A percentile compares a stretch with the other conserved stretches of the same genome.
Conservation (phyloP, 441 rosid genomes). For the Melastoma candidum region DNA sequence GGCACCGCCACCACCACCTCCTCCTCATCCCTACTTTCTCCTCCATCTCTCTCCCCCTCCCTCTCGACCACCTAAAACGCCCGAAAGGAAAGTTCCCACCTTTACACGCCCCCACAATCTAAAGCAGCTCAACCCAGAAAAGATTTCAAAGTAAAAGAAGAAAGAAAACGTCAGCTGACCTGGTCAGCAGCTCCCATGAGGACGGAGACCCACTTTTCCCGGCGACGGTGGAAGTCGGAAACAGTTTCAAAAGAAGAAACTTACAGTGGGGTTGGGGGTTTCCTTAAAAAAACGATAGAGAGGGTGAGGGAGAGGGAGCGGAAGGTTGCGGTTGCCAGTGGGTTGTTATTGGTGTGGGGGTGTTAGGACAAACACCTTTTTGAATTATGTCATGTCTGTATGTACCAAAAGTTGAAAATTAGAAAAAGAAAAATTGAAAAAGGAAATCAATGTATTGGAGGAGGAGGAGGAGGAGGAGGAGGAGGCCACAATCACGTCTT, state of each 20-base stretch:
- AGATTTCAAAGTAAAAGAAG: not conserved
- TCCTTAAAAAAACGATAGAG: too few species aligned
- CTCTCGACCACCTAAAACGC: constrained; percentile 36
- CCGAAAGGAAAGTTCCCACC: constrained; percentile 1
- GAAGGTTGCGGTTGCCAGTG: too few species aligned
- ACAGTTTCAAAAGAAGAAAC: constrained; percentile 1
- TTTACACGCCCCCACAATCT: not conserved
- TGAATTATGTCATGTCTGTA: too few species aligned
- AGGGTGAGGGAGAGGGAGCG: too few species aligned
- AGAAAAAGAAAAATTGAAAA: too few species aligned
- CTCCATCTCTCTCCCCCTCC: constrained; percentile 23
- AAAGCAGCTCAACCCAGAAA: not conserved
- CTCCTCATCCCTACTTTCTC: constrained; percentile 9
- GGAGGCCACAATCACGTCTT: too few species aligned
- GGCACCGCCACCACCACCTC: constrained; percentile 8
- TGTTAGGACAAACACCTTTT: too few species aligned
- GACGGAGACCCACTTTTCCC: constrained; percentile 13
- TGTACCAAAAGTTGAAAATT: too few species aligned
- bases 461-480: too few species aligned
- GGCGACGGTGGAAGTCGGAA: constrained; percentile 11
- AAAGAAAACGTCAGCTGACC: constrained; percentile 21
- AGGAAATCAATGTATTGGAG: too few species aligned
- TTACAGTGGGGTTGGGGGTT: too few species aligned
- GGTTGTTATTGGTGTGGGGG: too few species aligned
- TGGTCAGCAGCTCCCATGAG: constrained; percentile 50